Conservation (phyloP, 495 filamentous ascomycete genomes). For the Tuber umbilicatum region DNA sequence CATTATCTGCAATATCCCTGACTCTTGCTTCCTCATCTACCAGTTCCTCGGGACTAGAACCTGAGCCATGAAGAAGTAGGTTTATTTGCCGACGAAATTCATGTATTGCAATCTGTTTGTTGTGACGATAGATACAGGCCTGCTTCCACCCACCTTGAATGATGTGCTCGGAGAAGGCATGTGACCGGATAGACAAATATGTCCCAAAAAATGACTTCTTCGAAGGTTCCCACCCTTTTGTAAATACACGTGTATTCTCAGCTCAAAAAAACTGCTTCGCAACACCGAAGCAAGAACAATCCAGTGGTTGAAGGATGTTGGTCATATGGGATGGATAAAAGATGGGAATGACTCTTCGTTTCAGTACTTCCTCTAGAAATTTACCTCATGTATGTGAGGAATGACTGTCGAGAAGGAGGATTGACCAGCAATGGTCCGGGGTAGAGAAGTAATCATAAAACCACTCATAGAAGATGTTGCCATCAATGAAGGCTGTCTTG, state of each 20-base stretch:
- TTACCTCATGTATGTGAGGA: not conserved
- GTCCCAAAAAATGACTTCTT: not conserved
- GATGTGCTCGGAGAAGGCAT: not conserved
- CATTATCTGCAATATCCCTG: not conserved
- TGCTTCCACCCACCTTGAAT: not conserved
- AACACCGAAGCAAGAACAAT: not conserved
- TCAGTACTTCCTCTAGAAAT: not conserved
- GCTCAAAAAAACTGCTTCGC: not conserved
- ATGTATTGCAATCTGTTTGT: not conserved
- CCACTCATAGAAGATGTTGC: not conserved
- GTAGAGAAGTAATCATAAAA: not conserved
- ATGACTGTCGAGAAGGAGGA: not conserved
- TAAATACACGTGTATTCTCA: not conserved
- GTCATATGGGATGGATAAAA: not conserved
- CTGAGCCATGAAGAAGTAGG: not conserved
- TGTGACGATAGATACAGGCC: not conserved
- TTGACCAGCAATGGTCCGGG: not conserved
- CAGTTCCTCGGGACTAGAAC: no score
- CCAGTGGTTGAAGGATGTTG: not conserved
- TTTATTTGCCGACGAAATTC: not conserved
- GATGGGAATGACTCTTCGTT: not conserved
- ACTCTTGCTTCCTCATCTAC: not conserved
- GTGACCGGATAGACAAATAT: not conserved
- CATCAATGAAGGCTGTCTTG: not conserved
- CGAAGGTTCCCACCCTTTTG: not conserved